Base-by-base conservation (phyloP, 1,284 basidiomycete species). In the Heterobasidion parviporum region DNA sequence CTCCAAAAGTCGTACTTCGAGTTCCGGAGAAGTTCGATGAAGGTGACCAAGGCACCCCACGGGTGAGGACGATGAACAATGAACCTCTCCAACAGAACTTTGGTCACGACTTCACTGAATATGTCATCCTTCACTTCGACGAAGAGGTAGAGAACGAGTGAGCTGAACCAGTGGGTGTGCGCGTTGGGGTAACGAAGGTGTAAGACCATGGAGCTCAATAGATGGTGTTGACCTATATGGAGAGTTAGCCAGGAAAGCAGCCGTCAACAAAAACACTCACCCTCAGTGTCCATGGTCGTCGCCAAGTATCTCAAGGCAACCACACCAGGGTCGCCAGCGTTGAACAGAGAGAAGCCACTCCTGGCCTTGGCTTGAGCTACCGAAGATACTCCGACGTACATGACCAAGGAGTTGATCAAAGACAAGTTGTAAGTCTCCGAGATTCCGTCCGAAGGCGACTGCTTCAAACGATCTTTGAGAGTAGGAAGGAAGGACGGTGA, bases 101-200 rank as follows among this genome's bases (percentile, higher is more conserved):
- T 89, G 45, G 92, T 89, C 74, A 97, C 85, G 61, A 96, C 84
- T 73, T 98, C 96, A 62, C 87, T 82, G 73, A 97, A 89, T 46
- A 80, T 80, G 53, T 89, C 88, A 59, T 83, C 82, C 63, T 82
- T 79, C 54, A 87, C 78, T 63, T 92, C 85, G 48, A 77, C 67
- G 74, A 98, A 99, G 47, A 97, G 82, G 70, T 94, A 81, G 50
- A 98, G 80, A 57, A 98, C 74, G 60, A 98, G 79, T 49, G 84
- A 87, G 68, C 89, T 90, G 78, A 95, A 98, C 92, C 94, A 98
- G 69, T 92, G 87, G 53, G 94, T 98, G 74, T 96, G 94, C n/a
- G 93, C 92, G 65, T 94, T 94, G 36, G 94, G 93, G 78, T 93
- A 95, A 65, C 97, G 92, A 59, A 99, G 78, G 71, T 99, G 96